phyloP scores from a whole-genome alignment of 1,284 basidiomycete species.

The Rhodofomes roseus region DNA sequence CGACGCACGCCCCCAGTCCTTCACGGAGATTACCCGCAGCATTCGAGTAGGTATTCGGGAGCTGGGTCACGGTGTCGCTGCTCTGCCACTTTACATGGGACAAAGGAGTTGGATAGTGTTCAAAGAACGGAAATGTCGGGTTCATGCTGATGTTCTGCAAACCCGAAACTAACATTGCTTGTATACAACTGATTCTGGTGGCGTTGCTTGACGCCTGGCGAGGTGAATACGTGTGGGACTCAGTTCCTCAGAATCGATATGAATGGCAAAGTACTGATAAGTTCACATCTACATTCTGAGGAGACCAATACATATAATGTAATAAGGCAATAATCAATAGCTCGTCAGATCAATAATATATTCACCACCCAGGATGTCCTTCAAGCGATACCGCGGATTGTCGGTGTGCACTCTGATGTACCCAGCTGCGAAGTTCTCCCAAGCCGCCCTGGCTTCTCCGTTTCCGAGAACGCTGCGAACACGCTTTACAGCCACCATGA shows the following conservation, averaged over 20 bases:
- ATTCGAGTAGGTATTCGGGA: background rate
- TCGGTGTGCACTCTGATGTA: constrained; percentile 10
- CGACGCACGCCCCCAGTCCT: background rate
- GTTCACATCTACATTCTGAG: too few relatives aligned
- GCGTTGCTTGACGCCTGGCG: too few relatives aligned
- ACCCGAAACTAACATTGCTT: background rate
- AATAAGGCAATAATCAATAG: background rate
- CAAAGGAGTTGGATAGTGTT: background rate
- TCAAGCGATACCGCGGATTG: constrained; percentile 6
- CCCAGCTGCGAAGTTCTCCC: constrained; percentile 16
- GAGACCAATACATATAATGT: background rate
- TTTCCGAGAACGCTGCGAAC: constrained; percentile 11
- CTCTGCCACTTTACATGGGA: too few relatives aligned
- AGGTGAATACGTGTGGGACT: too few relatives aligned
- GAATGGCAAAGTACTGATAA: too few relatives aligned
- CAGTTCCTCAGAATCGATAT: too few relatives aligned
- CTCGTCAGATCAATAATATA: background rate
- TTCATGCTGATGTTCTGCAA: background rate
- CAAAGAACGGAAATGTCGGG: background rate
- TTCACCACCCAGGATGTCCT: constrained; percentile 5
- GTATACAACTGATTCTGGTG: too few relatives aligned
- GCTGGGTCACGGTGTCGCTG: background rate
- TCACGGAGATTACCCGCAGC: background rate
- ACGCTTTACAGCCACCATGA: constrained; percentile 9
- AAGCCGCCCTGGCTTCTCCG: constrained; percentile 10